Percentiles rank a stretch among this genome's conserved stretches.
Evolutionary conservation across 345 rosid genomes (phyloP).

Genomic region (Linum usitatissimum): DNA sequence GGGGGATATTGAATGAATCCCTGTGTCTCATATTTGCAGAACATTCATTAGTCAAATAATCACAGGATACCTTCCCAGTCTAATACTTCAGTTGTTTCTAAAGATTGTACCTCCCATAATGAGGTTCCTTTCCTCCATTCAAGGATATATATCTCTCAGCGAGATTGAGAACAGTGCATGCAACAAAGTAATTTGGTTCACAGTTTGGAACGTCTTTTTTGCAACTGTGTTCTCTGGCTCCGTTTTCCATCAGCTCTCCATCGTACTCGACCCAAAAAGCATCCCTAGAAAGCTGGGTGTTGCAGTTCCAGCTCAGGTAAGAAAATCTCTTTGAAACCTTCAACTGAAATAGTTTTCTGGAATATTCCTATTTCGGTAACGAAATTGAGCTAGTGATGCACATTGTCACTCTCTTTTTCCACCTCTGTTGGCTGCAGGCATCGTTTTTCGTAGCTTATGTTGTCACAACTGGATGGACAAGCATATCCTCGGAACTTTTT

Average conservation of each 20-base stretch:
- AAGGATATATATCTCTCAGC: conserved; percentile 81
- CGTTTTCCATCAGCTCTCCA: conserved; percentile 42
- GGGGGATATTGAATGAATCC: not conserved
- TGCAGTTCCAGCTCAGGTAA: conserved; percentile 91
- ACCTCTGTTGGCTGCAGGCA: conserved; percentile 36
- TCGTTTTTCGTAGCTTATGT: conserved; percentile 92
- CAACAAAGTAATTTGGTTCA: conserved; percentile 91
- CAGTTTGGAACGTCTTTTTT: conserved; percentile 85
- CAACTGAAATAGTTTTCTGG: conserved; percentile 41
- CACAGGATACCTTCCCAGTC: conserved; percentile 93
- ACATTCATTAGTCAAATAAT: conserved; percentile 56
- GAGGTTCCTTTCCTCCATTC: conserved; percentile 89
- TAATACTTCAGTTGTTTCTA: conserved; percentile 71
- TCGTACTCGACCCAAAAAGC: conserved; percentile 60
- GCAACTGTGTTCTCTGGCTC: conserved; percentile 95
- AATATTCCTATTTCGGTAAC: not conserved
- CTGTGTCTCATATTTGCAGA: conserved; percentile 41
- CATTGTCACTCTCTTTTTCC: not conserved
- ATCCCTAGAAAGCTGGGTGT: conserved; percentile 70
- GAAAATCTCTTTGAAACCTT: not conserved
- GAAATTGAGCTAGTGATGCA: not conserved
- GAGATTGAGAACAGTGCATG: conserved; percentile 86
- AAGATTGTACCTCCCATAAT: conserved; percentile 79
- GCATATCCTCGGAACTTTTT: conserved; percentile 77
- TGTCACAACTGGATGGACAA: conserved; percentile 96